Evolutionary conservation across 1,139 yeast genomes (phyloP).

Genomic region (Petasospora rhodanensis): DNA sequence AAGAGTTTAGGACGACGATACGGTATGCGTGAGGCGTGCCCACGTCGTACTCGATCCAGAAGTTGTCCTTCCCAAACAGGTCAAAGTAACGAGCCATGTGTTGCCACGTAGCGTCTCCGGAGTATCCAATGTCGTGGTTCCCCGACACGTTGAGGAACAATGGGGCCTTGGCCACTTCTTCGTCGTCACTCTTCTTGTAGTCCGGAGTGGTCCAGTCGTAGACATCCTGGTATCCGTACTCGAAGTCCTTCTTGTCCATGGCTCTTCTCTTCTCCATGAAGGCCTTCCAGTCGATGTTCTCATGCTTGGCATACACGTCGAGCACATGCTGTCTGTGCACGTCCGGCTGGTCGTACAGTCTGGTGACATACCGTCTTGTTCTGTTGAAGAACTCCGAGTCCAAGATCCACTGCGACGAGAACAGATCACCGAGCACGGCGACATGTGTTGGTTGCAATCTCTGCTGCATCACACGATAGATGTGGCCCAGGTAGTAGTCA

Average conservation of each 20-base stretch:
- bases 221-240: slow-evolving; percentile 53
- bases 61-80: slow-evolving; percentile 82
- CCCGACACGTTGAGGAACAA: slow-evolving; percentile 82
- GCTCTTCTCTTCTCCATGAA: slow-evolving; percentile 39
- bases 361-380: slow-evolving; percentile 62
- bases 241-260: slow-evolving; percentile 40
- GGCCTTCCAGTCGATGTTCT: slow-evolving; percentile 50
- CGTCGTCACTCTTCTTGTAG: slow-evolving; percentile 28
- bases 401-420: slow-evolving; percentile 93
- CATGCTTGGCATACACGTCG: slow-evolving; percentile 42
- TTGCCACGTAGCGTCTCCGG: slow-evolving; percentile 92
- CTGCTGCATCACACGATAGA: slow-evolving; percentile 58
- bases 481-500: slow-evolving; percentile 83
- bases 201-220: slow-evolving; percentile 56
- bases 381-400: slow-evolving; percentile 82
- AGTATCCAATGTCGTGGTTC: slow-evolving; percentile 93
- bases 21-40: slow-evolving; percentile 72
- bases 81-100: slow-evolving; percentile 75
- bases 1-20: slow-evolving; percentile 76
- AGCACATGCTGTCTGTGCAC: slow-evolving; percentile 46
- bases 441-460: slow-evolving; percentile 73
- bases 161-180: too few species aligned
- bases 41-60: slow-evolving; percentile 62
- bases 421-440: slow-evolving; percentile 87
- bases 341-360: slow-evolving; percentile 52